Conservation (phyloP, 2,329 filamentous ascomycete species). For the Colletotrichum karsti region DNA sequence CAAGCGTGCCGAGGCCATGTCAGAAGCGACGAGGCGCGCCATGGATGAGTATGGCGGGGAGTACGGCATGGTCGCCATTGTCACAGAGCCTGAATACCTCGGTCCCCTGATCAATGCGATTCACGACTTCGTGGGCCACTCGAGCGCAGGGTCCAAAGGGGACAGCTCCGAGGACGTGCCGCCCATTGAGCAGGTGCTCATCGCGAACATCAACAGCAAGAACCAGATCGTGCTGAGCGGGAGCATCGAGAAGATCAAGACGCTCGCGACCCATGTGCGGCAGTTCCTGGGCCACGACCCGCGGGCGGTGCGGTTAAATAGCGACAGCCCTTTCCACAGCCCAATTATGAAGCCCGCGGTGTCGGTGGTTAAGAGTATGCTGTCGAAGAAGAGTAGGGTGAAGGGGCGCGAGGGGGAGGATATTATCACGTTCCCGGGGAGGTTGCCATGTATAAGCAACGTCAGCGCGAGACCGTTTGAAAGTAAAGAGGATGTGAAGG, state of each 20-base stretch:
- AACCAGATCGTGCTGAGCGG: slow-evolving; percentile 96
- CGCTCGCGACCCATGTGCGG: slow-evolving; percentile 82
- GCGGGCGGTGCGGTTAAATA: slow-evolving; percentile 84
- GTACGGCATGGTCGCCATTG: slow-evolving; percentile 93
- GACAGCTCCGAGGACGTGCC: slow-evolving; percentile 75
- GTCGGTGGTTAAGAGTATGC: slow-evolving; percentile 73
- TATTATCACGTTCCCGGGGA: slow-evolving; percentile 78
- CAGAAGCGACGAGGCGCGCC: slow-evolving; percentile 75
- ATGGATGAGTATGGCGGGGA: slow-evolving; percentile 76
- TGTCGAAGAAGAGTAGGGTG: slow-evolving; percentile 66
- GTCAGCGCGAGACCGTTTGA: slow-evolving; percentile 82
- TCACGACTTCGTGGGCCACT: slow-evolving; percentile 79
- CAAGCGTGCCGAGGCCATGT: slow-evolving; percentile 84
- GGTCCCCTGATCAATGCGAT: slow-evolving; percentile 75
- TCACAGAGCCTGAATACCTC: slow-evolving; percentile 86
- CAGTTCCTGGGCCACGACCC: slow-evolving; percentile 94
- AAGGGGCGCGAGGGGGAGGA: slow-evolving; percentile 64
- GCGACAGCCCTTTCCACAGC: slow-evolving; percentile 90
- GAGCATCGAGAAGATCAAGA: slow-evolving; percentile 82
- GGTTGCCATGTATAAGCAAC: slow-evolving; percentile 85
- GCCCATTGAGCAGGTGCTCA: slow-evolving; percentile 85
- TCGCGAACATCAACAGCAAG: slow-evolving; percentile 94
- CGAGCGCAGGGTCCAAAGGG: slow-evolving; percentile 69
- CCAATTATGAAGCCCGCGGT: slow-evolving; percentile 90
- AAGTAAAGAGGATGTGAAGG: slow-evolving; percentile 77